phyloP scores from a whole-genome alignment of 1,284 basidiomycete species.

The Inonotus obliquus region DNA sequence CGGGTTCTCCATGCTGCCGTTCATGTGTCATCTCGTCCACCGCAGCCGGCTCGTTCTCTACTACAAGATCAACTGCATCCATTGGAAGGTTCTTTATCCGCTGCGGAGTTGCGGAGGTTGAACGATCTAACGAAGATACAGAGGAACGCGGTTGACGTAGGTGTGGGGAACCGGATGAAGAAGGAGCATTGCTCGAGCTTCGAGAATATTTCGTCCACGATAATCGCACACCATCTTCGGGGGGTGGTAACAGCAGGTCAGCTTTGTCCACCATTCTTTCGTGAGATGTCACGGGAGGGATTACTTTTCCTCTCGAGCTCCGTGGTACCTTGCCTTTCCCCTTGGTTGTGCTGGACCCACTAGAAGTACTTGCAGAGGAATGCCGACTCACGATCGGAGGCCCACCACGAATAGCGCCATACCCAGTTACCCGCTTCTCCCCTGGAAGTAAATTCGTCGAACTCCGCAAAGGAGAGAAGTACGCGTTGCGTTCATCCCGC shows the following conservation, averaged over 20 bases:
- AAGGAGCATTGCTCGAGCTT: constrained; percentile 15
- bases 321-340: constrained; percentile 22
- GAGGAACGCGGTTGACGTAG: constrained; percentile 4
- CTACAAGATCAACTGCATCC: constrained; percentile 77
- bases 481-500: constrained; percentile 62
- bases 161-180: constrained; percentile 10
- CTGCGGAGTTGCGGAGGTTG: background rate
- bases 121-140: constrained; percentile 22
- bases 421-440: constrained; percentile 37
- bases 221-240: constrained; percentile 34
- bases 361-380: constrained; percentile 7
- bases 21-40: constrained; percentile 46
- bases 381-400: constrained; percentile 15
- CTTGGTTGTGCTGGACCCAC: constrained; percentile 17
- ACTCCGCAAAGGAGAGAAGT: constrained; percentile 55
- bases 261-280: constrained; percentile 38
- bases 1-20: constrained; percentile 50
- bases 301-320: background rate
- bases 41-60: constrained; percentile 52
- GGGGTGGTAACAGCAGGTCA: constrained; percentile 31
- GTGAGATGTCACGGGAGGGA: background rate
- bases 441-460: constrained; percentile 38
- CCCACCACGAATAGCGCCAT: constrained; percentile 48
- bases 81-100: constrained; percentile 41
- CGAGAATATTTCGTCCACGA: constrained; percentile 41